These are phyloP conservation scores for Leccinum uliginosum DNA, from an alignment of 768 basidiomycete species.

Conservation along the genomic window DNA sequence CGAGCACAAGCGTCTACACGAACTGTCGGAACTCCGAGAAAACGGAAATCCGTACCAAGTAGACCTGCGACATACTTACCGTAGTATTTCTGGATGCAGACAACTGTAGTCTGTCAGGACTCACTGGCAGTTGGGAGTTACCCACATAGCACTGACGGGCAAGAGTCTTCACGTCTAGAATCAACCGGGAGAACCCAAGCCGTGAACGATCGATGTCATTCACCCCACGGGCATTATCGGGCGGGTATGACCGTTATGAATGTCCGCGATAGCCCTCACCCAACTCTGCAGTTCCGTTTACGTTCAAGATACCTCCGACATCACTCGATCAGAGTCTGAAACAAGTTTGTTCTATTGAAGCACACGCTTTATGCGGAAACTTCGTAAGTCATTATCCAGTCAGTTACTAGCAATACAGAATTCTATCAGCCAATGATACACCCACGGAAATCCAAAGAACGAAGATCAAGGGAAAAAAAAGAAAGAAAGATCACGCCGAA, in stretches of 20 bases:
- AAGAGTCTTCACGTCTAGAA: neutral
- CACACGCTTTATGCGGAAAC: neutral
- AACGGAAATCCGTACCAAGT: neutral
- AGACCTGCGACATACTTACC: neutral
- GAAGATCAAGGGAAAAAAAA: neutral
- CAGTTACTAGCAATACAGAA: constrained; percentile 22
- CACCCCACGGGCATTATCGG: neutral
- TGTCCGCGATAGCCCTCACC: neutral
- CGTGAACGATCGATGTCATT: no score
- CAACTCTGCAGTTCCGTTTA: no score
- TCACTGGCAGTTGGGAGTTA: no score
- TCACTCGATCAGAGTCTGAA: neutral
- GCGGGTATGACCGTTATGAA: no score
- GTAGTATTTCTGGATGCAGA: neutral
- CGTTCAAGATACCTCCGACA: no score
- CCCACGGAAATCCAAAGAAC: neutral
- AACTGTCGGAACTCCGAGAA: neutral
- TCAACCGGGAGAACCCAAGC: no score
- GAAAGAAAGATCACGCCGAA: neutral
- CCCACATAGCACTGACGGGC: no score
- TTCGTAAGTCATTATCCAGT: neutral
- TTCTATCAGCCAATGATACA: constrained; percentile 24
- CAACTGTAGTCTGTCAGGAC: neutral
- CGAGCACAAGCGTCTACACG: neutral
- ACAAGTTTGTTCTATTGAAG: neutral